Percentiles rank a stretch among this genome's conserved stretches.
Evolutionary conservation across 2,329 filamentous ascomycete genomes (phyloP).

Genomic region (Botryosphaeria dothidea): DNA sequence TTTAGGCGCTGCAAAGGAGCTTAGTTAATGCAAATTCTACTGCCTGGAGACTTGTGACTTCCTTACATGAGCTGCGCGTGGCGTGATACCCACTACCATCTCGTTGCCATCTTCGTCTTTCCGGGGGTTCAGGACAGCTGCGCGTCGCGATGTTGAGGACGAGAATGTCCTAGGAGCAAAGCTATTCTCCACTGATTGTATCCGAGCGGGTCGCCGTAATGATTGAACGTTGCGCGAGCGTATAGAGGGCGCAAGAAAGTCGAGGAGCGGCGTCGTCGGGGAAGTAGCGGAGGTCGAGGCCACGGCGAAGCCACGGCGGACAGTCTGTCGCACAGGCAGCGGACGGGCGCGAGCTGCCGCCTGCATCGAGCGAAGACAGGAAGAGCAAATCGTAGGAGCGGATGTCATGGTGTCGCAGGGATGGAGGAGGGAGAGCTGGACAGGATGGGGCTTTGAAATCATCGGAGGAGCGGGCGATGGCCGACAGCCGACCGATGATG

Average conservation of each 20-base stretch:
- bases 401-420: slow-evolving; percentile 22
- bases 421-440: neutral
- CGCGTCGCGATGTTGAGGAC: slow-evolving; percentile 23
- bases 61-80: slow-evolving; percentile 74
- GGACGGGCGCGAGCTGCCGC: slow-evolving; percentile 2
- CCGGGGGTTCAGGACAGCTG: slow-evolving; percentile 66
- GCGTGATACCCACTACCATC: slow-evolving; percentile 80
- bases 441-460: slow-evolving; percentile 5
- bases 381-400: slow-evolving; percentile 31
- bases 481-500: slow-evolving; percentile 1
- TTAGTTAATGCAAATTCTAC: neutral
- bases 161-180: neutral
- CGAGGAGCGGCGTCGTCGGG: neutral
- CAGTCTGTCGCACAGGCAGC: neutral
- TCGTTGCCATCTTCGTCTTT: slow-evolving; percentile 81
- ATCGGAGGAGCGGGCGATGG: neutral
- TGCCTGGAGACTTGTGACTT: too few species aligned
- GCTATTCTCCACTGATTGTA: neutral
- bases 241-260: neutral
- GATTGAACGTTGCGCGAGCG: neutral
- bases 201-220: neutral
- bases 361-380: slow-evolving; percentile 30
- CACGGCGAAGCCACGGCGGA: slow-evolving; percentile 9
- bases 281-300: slow-evolving; percentile 6
- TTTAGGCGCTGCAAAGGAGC: slow-evolving; percentile 60